Evolutionary conservation across 2,329 filamentous ascomycete genomes (phyloP), one percentile per base, ranked within the genome.

Genomic region (Cladosporium cucumerinum): DNA sequence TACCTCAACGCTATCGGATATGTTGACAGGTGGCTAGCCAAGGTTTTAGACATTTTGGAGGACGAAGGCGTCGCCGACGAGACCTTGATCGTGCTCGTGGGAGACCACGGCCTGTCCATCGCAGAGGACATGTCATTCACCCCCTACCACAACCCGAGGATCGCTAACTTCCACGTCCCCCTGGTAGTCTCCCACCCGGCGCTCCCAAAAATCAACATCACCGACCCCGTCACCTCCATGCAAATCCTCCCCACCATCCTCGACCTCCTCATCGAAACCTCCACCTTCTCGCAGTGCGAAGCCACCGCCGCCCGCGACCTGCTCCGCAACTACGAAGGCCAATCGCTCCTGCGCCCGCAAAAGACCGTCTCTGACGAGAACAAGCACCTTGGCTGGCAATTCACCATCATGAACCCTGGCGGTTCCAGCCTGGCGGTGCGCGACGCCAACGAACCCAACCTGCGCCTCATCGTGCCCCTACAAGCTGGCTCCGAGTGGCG

Each of bases 201-300:
- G 16, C 73, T 82, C 1, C 80, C 80, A 5, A 75, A 76, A 26
- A 69, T 81, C 39, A 75, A 81, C 43, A 66, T 81, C 57, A 69
- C 74, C 21, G 73, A 76, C 36, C 78, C 78, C 64, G 77, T 77
- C 25, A 80, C 79, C 1, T 76, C 77, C 0, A 74, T 80, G 55
- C 77, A 79, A 51, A 80, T 82, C 58, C 63, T 82, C 5, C 80
- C 80, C 2, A 82, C 80, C 2, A 75, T 82, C 51, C 76, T 82
- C 16, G 80, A 82, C 67, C 75, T 82, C 1, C 72, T 82, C 8
- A 70, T 78, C 25, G 74, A 77, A 61, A 78, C 79, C 7, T 72
- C 73, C 28, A 81, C 80, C 1, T 67, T 82, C 10, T 71, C 78
- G 63, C 43, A 69, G 2, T 64, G 70, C 21, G 75, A 77, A 57